Evolutionary conservation across 805 yeast species (phyloP).

Genomic region (Sugiyamaella smithiae): DNA sequence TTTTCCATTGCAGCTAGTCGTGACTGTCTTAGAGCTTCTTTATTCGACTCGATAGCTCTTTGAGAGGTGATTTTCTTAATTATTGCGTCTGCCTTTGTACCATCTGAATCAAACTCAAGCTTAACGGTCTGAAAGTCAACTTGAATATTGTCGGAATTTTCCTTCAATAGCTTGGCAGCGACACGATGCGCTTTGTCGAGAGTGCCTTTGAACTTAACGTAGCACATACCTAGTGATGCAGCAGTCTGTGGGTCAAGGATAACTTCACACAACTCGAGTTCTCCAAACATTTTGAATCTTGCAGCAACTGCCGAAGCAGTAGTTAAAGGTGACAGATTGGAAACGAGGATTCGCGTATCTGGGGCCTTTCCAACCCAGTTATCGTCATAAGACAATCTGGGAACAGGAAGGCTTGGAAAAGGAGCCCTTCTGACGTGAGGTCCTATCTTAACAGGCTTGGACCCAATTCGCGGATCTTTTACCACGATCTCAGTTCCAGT

Average conservation of each 20-base stretch:
- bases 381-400: constrained; percentile 55
- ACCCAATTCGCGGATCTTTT: constrained; percentile 17
- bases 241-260: constrained; percentile 72
- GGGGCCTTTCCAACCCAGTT: constrained; percentile 77
- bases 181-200: constrained; percentile 44
- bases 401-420: constrained; percentile 23
- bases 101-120: constrained; percentile 34
- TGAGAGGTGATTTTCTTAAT: constrained; percentile 4
- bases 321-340: constrained; percentile 51
- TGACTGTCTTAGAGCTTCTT: constrained; percentile 3
- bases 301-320: constrained; percentile 18
- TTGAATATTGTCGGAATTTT: constrained; percentile 42
- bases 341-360: constrained; percentile 61
- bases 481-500: constrained; percentile 4
- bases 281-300: constrained; percentile 57
- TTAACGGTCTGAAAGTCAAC: constrained; percentile 50
- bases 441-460: constrained; percentile 19
- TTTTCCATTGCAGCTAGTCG: constrained; percentile 10
- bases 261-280: constrained; percentile 54
- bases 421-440: constrained; percentile 25
- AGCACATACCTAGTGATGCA: constrained; percentile 71
- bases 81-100: constrained; percentile 27
- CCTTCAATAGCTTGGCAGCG: constrained; percentile 46
- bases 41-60: constrained; percentile 2
- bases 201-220: constrained; percentile 56